These are phyloP conservation scores for Lactarius quietus DNA, from an alignment of 768 basidiomycete species.

Conservation along the genomic window DNA sequence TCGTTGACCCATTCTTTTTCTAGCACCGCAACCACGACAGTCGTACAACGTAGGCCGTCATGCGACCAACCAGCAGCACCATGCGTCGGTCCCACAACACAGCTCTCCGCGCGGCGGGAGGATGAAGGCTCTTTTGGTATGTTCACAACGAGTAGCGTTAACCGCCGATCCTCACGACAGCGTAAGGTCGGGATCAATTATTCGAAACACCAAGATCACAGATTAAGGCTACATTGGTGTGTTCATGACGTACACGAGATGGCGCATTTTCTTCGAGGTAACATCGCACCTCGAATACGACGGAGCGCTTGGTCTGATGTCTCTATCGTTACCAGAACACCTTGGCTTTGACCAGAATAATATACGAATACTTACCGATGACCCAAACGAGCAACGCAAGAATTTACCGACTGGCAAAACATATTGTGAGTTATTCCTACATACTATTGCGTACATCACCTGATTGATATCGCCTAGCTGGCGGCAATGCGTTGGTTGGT, in stretches of 20 bases:
- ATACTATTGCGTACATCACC: neutral
- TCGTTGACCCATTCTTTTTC: neutral
- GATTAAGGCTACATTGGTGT: neutral
- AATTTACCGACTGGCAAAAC: neutral
- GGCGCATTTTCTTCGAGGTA: conserved; percentile 2
- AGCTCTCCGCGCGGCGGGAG: neutral
- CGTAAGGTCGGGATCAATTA: conserved; percentile 12
- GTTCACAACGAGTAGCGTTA: neutral
- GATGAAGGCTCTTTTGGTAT: neutral
- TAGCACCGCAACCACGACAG: neutral
- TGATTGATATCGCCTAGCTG: neutral
- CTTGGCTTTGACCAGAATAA: neutral
- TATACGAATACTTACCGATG: neutral
- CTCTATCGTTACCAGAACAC: neutral
- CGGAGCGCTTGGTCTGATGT: neutral
- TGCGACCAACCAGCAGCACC: neutral
- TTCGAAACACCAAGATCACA: neutral
- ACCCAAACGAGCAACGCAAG: neutral
- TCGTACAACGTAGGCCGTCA: neutral
- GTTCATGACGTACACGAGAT: neutral
- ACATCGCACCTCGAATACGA: neutral
- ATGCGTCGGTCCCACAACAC: neutral
- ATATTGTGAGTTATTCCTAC: conserved; percentile 6
- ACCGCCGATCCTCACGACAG: neutral
- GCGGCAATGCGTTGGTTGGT: neutral